Conservation (phyloP, 441 rosid genomes). For the Pelargonium exstipulatum region DNA sequence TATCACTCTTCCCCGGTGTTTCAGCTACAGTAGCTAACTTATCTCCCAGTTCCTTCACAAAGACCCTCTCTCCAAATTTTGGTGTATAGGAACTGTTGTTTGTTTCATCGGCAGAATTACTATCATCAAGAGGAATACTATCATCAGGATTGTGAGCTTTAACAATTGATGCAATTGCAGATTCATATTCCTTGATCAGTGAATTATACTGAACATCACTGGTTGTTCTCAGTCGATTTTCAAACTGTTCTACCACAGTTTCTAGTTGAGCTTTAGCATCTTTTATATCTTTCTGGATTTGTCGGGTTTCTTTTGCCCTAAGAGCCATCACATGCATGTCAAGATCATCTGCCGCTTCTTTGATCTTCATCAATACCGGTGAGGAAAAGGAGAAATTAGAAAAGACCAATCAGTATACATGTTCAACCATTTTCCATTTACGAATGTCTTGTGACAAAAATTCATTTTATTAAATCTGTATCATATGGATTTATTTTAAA, state of each 20-base stretch:
- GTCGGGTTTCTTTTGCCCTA: slow-evolving; percentile 51
- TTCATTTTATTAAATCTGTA: neutral
- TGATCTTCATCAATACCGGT: slow-evolving; percentile 44
- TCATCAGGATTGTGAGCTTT: slow-evolving; percentile 46
- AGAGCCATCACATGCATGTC: slow-evolving; percentile 51
- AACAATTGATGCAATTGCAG: slow-evolving; percentile 53
- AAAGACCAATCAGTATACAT: neutral
- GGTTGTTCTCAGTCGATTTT: slow-evolving; percentile 40
- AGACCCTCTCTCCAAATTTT: slow-evolving; percentile 62
- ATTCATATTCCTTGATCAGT: slow-evolving; percentile 56
- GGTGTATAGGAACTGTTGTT: slow-evolving; percentile 40
- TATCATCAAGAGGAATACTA: slow-evolving; percentile 33
- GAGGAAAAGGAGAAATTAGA: slow-evolving; percentile 6
- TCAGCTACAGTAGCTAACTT: slow-evolving; percentile 72
- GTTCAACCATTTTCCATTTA: neutral
- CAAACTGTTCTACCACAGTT: slow-evolving; percentile 45
- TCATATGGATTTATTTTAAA: neutral
- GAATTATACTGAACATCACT: slow-evolving; percentile 47
- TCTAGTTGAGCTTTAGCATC: slow-evolving; percentile 49
- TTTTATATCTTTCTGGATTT: slow-evolving; percentile 47
- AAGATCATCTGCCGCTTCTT: slow-evolving; percentile 60
- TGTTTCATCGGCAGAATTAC: slow-evolving; percentile 28
- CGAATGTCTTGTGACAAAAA: neutral
- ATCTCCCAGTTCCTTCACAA: slow-evolving; percentile 58
- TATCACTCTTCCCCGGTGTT: slow-evolving; percentile 56